phyloP scores from a whole-genome alignment of 306 rosid genomes.

The Carpinus viminea region DNA sequence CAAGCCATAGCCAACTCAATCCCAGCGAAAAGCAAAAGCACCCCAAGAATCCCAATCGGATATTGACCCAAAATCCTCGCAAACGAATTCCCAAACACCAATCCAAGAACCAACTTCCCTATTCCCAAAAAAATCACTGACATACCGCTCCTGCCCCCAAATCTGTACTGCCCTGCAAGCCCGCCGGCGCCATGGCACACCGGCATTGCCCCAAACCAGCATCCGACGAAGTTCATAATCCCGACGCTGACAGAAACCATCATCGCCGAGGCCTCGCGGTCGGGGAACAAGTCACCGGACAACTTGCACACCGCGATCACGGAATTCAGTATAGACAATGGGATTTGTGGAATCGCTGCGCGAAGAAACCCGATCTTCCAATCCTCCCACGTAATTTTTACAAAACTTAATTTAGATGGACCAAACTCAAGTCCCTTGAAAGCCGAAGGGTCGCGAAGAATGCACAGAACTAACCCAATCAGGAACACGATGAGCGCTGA shows the following conservation, averaged over 20 bases:
- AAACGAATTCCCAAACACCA: conserved; percentile 67
- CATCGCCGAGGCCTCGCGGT: conserved; percentile 65
- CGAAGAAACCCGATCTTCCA: conserved; percentile 63
- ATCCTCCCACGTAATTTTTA: conserved; percentile 68
- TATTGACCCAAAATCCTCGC: conserved; percentile 52
- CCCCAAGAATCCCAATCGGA: conserved; percentile 71
- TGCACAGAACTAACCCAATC: conserved; percentile 54
- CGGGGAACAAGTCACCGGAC: conserved; percentile 79
- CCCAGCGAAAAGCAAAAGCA: conserved; percentile 71
- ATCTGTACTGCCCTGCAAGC: conserved; percentile 78
- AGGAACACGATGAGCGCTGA: conserved; percentile 65
- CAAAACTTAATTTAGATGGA: conserved; percentile 40
- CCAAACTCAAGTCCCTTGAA: conserved; percentile 52
- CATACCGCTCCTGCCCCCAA: conserved; percentile 81
- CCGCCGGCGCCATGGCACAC: conserved; percentile 92
- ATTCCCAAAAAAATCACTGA: conserved; percentile 69
- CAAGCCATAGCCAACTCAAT: conserved; percentile 76
- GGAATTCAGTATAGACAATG: conserved; percentile 63
- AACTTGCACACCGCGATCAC: conserved; percentile 81
- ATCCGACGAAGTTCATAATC: conserved; percentile 71
- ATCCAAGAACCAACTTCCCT: conserved; percentile 56
- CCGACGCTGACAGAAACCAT: conserved; percentile 68
- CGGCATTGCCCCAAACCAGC: conserved; percentile 96
- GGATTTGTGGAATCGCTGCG: conserved; percentile 79
- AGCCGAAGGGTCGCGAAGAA: conserved; percentile 59